A percentile compares a stretch with the other conserved stretches of the same genome.
Conservation (phyloP, 164 flowering plant species). For the Umbilicus rupestris region DNA sequence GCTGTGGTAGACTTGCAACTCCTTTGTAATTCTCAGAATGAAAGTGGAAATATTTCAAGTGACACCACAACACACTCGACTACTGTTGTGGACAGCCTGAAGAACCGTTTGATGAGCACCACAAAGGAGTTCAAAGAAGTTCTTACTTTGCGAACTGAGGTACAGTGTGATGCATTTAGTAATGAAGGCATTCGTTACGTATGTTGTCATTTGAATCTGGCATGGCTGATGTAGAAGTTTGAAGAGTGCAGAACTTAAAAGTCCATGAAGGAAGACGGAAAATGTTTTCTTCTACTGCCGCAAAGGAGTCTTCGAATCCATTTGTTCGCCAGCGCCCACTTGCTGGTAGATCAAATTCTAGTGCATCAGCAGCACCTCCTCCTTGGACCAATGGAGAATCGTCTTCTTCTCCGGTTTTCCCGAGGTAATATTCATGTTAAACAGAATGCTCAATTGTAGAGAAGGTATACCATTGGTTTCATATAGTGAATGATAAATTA, state of each 20-base stretch:
- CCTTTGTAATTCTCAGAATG: slow-evolving; percentile 68
- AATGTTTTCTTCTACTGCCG: slow-evolving; percentile 61
- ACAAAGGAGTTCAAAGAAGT: slow-evolving; percentile 98
- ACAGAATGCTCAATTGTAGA: not conserved
- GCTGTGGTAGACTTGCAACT: slow-evolving; percentile 93
- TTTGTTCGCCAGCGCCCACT: slow-evolving; percentile 93
- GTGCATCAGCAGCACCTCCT: slow-evolving; percentile 46
- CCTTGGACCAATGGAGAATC: slow-evolving; percentile 79
- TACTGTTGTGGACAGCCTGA: slow-evolving; percentile 87
- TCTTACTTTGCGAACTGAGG: slow-evolving; percentile 97
- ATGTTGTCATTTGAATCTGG: not conserved
- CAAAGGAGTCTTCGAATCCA: slow-evolving; percentile 79
- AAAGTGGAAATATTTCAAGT: slow-evolving; percentile 51
- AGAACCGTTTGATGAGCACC: slow-evolving; percentile 83
- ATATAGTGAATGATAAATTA: not conserved
- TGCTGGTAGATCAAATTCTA: slow-evolving; percentile 46
- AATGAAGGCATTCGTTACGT: not conserved
- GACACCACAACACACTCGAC: slow-evolving; percentile 88
- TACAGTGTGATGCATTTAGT: slow-evolving; percentile 11
- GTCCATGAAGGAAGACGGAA: slow-evolving; percentile 90
- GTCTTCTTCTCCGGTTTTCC: slow-evolving; percentile 52
- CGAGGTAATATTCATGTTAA: slow-evolving; percentile 31
- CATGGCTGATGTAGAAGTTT: not conserved
- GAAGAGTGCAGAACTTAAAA: slow-evolving; percentile 59
- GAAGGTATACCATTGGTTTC: too few species aligned